Evolutionary conservation across 148 eudicot species (phyloP), one percentile per base, ranked within the genome.

Genomic region (Bassia scoparia): DNA sequence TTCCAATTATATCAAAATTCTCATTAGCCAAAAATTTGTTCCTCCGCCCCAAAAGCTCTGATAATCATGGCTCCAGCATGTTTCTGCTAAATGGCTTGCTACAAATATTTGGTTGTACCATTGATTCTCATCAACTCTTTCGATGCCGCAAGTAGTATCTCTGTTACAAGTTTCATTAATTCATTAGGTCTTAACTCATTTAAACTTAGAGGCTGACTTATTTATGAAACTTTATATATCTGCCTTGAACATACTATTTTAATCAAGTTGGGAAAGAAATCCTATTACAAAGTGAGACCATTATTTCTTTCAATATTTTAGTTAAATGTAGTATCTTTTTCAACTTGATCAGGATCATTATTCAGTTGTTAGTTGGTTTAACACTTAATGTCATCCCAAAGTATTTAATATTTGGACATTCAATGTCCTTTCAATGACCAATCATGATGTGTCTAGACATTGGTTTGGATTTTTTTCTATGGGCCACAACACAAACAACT

Each of bases 31-130:
- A 94, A 70, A 94, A 94, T 14, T n/a, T 93, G 84, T 5, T 88
- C 96, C 78, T 94, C 98, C 82, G 89, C 89, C 80, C 83, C 82
- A 59, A 94, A 94, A 70, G 98, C 97, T 77, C 98, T 85, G 29
- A 94, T 91, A 37, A 93, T 94, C 77, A 83, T 87, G 50, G 89
- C 87, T 53, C 98, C 97, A 11, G 93, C 91, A 81, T 54, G 96
- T 88, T 83, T 94, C 97, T 55, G 98, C 91, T 24, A 94, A 86
- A 83, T 94, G 96, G 85, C 91, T 91, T 23, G 95, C 98, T 3
- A 94, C 93, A 88, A 79, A 44, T 97, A 94, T 75, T 94, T 94
- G 68, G 96, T 91, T 44, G 98, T 94, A 43, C 98, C 98, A 73
- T 94, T 94, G 56, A 94, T 84, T 78, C 96, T 84, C 97, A 94